Evolutionary conservation across 1,139 yeast species (phyloP).

Genomic region (Suhomyces choctaworum): DNA sequence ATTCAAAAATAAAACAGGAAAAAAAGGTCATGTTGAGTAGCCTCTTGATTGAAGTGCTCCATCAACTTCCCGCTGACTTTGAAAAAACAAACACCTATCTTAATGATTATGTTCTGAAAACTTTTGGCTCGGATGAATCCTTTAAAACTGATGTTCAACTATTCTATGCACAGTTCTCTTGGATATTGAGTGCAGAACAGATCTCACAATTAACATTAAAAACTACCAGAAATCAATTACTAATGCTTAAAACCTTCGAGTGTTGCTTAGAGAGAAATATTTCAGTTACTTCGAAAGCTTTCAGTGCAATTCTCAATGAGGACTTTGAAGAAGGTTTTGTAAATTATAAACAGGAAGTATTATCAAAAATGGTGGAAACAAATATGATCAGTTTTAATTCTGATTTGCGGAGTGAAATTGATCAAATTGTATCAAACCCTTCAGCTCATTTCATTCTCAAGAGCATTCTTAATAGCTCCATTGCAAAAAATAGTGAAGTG

Average conservation of each 20-base stretch:
- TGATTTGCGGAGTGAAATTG: constrained; percentile 18
- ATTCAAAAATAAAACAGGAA: neutral
- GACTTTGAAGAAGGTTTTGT: constrained; percentile 5
- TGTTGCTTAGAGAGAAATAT: constrained; percentile 12
- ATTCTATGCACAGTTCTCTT: constrained; percentile 20
- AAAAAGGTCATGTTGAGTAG: constrained; percentile 29
- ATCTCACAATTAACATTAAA: constrained; percentile 9
- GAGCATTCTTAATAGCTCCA: constrained; percentile 19
- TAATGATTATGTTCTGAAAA: constrained; percentile 14
- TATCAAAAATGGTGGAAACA: constrained; percentile 19
- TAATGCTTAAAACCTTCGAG: constrained; percentile 9
- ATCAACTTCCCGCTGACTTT: constrained; percentile 24
- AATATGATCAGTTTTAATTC: constrained; percentile 26
- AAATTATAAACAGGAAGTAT: constrained; percentile 7
- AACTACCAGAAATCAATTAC: constrained; percentile 4
- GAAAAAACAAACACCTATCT: constrained; percentile 5
- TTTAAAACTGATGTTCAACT: constrained; percentile 13
- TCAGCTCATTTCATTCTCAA: constrained; percentile 25
- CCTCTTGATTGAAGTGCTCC: constrained; percentile 41
- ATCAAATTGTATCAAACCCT: constrained; percentile 16
- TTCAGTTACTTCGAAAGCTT: constrained; percentile 6
- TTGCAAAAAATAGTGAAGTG: constrained; percentile 12
- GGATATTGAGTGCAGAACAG: constrained; percentile 27
- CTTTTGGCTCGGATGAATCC: neutral
- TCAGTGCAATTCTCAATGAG: constrained; percentile 6